Evolutionary conservation across 192 early-diverging fungal genomes (phyloP).

Genomic region (Kickxella alabastrina): DNA sequence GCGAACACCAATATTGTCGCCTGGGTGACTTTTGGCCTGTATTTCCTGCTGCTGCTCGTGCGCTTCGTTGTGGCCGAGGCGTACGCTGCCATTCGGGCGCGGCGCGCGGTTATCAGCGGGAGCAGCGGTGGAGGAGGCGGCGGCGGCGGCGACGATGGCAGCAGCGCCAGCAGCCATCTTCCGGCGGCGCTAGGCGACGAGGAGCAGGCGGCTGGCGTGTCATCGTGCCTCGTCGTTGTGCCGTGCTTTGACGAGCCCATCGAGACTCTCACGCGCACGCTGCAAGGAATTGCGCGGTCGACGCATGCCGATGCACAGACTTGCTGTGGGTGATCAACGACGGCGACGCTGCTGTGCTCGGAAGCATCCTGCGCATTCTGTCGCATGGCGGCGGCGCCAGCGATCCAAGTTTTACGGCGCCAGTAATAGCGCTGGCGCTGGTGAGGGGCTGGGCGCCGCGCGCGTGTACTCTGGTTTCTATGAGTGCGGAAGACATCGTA

Average conservation of each 20-base stretch:
- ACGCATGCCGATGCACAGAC: slow-evolving; percentile 37
- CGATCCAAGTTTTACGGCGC: slow-evolving; percentile 47
- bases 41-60: slow-evolving; percentile 36
- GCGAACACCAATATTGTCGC: slow-evolving; percentile 51
- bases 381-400: slow-evolving; percentile 34
- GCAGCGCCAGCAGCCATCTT: slow-evolving; percentile 12
- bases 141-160: slow-evolving; percentile 1
- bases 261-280: slow-evolving; percentile 36
- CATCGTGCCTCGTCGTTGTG: slow-evolving; percentile 37
- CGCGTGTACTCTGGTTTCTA: slow-evolving; percentile 89
- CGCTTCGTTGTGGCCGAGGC: slow-evolving; percentile 34
- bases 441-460: slow-evolving; percentile 29
- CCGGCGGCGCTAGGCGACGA: too few species aligned
- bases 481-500: slow-evolving; percentile 80
- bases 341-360: slow-evolving; percentile 23
- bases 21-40: slow-evolving; percentile 47
- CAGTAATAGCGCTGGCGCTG: slow-evolving; percentile 23
- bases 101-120: slow-evolving; percentile 23
- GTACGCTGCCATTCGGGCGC: slow-evolving; percentile 27
- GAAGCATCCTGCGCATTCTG: slow-evolving; percentile 28
- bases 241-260: slow-evolving; percentile 33
- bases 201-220: background rate
- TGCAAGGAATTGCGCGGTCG: slow-evolving; percentile 43
- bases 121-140: too few species aligned
- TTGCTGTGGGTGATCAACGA: slow-evolving; percentile 48